Conservation (phyloP, 2,329 filamentous ascomycete genomes). For the Sporothrix phasma region DNA sequence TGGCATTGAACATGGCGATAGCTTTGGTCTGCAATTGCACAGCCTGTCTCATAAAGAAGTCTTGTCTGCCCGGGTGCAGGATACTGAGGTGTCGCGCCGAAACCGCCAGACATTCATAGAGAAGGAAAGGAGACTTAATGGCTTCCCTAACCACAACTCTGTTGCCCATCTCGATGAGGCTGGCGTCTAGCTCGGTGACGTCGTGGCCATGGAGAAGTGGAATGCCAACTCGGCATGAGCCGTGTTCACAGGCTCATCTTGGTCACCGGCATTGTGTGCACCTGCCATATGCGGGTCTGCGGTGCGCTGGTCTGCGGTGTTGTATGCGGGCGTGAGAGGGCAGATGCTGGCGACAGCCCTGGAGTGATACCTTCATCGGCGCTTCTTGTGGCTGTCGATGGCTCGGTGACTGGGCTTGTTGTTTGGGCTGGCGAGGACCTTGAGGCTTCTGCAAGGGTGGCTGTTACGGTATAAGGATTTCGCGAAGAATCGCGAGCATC, state of each 20-base stretch:
- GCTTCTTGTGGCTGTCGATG: slow-evolving; percentile 4
- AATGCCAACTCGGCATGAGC: slow-evolving; percentile 24
- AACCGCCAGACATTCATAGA: slow-evolving; percentile 30
- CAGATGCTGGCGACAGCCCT: slow-evolving; percentile 1
- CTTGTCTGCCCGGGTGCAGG: slow-evolving; percentile 16
- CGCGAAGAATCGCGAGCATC: slow-evolving; percentile 4
- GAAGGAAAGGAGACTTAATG: slow-evolving; percentile 27
- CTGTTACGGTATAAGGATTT: background rate
- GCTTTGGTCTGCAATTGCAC: slow-evolving; percentile 37
- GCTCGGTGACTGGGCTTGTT: background rate
- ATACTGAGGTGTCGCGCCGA: slow-evolving; percentile 31
- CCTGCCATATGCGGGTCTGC: slow-evolving; percentile 3
- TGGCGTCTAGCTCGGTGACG: slow-evolving; percentile 16
- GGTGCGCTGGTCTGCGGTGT: slow-evolving; percentile 10
- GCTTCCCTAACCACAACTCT: slow-evolving; percentile 19
- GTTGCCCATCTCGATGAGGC: slow-evolving; percentile 13
- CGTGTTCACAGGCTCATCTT: slow-evolving; percentile 20
- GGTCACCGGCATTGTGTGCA: background rate
- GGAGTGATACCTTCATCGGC: background rate
- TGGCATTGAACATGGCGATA: slow-evolving; percentile 30
- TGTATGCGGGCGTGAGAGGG: background rate
- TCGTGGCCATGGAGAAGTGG: slow-evolving; percentile 19
- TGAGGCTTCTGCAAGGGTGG: background rate
- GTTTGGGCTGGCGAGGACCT: slow-evolving; percentile 13
- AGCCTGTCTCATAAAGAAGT: slow-evolving; percentile 29